A percentile compares a stretch with the other conserved stretches of the same genome.
Evolutionary conservation across 78 protist species (phyloP).

Genomic region (Creolimax fragrantissima): DNA sequence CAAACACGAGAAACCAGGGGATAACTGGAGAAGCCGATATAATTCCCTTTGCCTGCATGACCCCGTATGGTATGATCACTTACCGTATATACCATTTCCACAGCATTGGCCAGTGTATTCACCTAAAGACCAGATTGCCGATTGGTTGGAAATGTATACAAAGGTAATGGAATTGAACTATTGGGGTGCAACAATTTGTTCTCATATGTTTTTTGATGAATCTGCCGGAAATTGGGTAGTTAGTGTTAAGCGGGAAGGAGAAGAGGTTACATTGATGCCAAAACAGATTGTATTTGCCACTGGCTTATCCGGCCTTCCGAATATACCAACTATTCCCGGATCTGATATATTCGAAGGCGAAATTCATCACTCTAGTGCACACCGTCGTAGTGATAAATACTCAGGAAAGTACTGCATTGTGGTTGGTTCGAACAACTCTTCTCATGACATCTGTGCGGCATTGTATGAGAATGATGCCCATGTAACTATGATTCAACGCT

Average conservation of each 20-base stretch:
- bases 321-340: neutral
- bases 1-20: neutral
- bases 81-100: neutral
- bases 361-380: neutral
- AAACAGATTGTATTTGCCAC: neutral
- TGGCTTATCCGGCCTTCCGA: slow-evolving; percentile 7
- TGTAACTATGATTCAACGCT: neutral
- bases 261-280: too few relatives aligned
- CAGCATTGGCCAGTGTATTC: neutral
- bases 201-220: too few relatives aligned
- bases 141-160: slow-evolving; percentile 21
- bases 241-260: too few relatives aligned
- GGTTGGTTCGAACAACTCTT: neutral
- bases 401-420: neutral
- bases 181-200: neutral
- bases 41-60: neutral
- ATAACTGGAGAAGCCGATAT: neutral
- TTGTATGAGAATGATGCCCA: neutral
- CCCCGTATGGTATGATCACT: neutral
- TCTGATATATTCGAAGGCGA: neutral
- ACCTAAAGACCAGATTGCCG: neutral
- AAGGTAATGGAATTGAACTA: neutral
- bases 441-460: neutral
- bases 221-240: too few relatives aligned
- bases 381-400: neutral